phyloP scores from a whole-genome alignment of 2,329 filamentous ascomycete species.

The Beauveria scarabaeidicola region DNA sequence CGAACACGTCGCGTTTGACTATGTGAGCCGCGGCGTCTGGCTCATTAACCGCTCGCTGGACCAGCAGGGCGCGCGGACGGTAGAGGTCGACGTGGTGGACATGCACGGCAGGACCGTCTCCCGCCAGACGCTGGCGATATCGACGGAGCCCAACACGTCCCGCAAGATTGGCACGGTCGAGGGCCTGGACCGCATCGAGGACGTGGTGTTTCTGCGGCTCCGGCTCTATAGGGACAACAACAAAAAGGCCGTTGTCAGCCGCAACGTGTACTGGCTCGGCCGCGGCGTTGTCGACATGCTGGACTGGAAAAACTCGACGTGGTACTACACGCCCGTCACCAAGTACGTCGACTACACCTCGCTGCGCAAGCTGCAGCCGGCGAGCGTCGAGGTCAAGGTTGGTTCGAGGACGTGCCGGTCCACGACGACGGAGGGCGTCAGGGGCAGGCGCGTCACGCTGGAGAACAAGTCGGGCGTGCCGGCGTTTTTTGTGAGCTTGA shows the following conservation, averaged over 20 bases:
- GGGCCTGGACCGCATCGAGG: slow-evolving; percentile 23
- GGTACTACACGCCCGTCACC: slow-evolving; percentile 44
- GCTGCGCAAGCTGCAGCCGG: slow-evolving; percentile 31
- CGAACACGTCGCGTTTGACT: slow-evolving; percentile 50
- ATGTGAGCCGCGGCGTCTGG: slow-evolving; percentile 35
- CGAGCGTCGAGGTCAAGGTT: slow-evolving; percentile 26
- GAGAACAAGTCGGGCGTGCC: slow-evolving; percentile 44
- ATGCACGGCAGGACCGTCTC: slow-evolving; percentile 35
- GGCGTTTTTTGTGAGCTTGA: slow-evolving; percentile 49
- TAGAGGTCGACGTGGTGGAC: slow-evolving; percentile 43
- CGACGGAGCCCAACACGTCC: slow-evolving; percentile 36
- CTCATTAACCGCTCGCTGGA: slow-evolving; percentile 46
- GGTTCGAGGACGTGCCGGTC: slow-evolving; percentile 2
- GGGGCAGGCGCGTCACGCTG: slow-evolving; percentile 27
- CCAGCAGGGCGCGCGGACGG: slow-evolving; percentile 27
- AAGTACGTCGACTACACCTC: slow-evolving; percentile 28
- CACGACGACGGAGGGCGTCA: slow-evolving; percentile 12
- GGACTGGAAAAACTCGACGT: slow-evolving; percentile 48
- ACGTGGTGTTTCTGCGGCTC: slow-evolving; percentile 43
- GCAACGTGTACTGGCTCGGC: slow-evolving; percentile 54
- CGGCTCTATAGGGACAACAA: slow-evolving; percentile 27
- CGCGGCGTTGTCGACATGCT: slow-evolving; percentile 35
- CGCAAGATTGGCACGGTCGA: slow-evolving; percentile 21
- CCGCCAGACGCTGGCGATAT: slow-evolving; percentile 20
- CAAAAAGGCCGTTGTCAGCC: slow-evolving; percentile 30